Conservation (phyloP, 495 filamentous ascomycete species). For the Antarctomyces pellizariae region DNA sequence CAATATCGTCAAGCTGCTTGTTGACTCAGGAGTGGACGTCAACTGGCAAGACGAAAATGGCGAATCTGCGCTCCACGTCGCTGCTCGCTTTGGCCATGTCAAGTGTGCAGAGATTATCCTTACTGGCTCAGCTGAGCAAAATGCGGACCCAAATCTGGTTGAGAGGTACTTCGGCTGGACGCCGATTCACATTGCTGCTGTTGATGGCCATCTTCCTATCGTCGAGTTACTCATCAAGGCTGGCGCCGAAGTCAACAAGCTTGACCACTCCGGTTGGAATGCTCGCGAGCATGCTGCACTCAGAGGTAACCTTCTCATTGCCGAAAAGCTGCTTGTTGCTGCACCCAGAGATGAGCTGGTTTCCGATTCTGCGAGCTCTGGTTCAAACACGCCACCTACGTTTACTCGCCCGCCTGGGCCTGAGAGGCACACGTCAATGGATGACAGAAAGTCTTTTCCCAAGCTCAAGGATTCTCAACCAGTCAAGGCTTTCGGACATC, state of each 20-base stretch:
- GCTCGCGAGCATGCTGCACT: slow-evolving; percentile 81
- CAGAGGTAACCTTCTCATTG: slow-evolving; percentile 64
- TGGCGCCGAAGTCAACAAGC: slow-evolving; percentile 45
- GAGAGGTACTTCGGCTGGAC: slow-evolving; percentile 88
- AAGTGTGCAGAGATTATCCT: slow-evolving; percentile 58
- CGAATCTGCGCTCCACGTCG: slow-evolving; percentile 84
- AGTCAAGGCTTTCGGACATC: slow-evolving; percentile 86
- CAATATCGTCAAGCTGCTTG: slow-evolving; percentile 60
- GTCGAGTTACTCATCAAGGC: slow-evolving; percentile 48
- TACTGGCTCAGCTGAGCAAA: slow-evolving; percentile 40
- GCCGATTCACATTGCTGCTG: slow-evolving; percentile 71
- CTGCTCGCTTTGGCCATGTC: slow-evolving; percentile 66
- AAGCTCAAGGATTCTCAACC: no score
- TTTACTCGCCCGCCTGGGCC: no score
- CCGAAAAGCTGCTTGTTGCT: no score
- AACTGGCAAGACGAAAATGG: slow-evolving; percentile 85
- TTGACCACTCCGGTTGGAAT: slow-evolving; percentile 83
- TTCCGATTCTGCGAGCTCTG: slow-evolving; percentile 14
- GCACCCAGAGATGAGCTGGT: no score
- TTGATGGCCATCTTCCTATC: slow-evolving; percentile 56
- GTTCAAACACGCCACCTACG: slow-evolving; percentile 21
- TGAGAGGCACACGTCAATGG: no score
- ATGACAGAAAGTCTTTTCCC: no score
- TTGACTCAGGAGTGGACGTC: slow-evolving; percentile 78
- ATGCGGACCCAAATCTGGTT: slow-evolving; percentile 47